Conservation (phyloP, 441 rosid species). For the Omphalea diandra region DNA sequence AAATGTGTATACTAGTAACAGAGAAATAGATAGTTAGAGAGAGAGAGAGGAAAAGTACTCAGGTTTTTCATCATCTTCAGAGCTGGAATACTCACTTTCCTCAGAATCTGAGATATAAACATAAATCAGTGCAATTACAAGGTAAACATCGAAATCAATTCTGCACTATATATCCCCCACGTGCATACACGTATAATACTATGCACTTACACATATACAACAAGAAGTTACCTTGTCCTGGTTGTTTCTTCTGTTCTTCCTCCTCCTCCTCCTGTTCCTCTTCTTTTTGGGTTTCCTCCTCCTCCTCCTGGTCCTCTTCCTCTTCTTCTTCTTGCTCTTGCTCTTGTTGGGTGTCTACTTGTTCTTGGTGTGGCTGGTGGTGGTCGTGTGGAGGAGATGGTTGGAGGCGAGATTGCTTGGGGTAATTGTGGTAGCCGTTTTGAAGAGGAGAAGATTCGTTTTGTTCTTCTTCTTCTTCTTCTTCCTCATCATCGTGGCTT, state of each 20-base stretch:
- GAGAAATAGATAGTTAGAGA: slow-evolving; percentile 13
- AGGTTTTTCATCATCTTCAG: slow-evolving; percentile 56
- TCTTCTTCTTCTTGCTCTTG: slow-evolving; percentile 26
- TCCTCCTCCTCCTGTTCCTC: too few relatives aligned
- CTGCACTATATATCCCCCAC: neutral
- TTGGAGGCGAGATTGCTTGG: slow-evolving; percentile 11
- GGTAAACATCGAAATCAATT: slow-evolving; percentile 22
- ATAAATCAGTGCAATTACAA: slow-evolving; percentile 16
- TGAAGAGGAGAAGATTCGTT: slow-evolving; percentile 18
- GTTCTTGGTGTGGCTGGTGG: slow-evolving; percentile 13
- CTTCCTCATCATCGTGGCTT: slow-evolving; percentile 28
- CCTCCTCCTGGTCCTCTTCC: slow-evolving; percentile 30
- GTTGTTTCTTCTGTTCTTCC: too few relatives aligned
- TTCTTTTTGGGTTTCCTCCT: slow-evolving; percentile 13
- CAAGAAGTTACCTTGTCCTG: slow-evolving; percentile 15
- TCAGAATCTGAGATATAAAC: slow-evolving; percentile 64
- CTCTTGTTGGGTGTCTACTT: too few relatives aligned
- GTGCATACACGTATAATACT: slow-evolving; percentile 13
- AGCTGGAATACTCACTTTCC: slow-evolving; percentile 49
- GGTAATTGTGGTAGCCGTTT: slow-evolving; percentile 16
- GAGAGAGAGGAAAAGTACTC: slow-evolving; percentile 47
- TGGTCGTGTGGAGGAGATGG: neutral
- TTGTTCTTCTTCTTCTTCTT: too few relatives aligned
- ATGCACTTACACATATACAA: slow-evolving; percentile 19
- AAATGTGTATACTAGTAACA: too few relatives aligned